phyloP scores from a whole-genome alignment of 2,329 filamentous ascomycete species.

The Alternaria triticimaculans region DNA sequence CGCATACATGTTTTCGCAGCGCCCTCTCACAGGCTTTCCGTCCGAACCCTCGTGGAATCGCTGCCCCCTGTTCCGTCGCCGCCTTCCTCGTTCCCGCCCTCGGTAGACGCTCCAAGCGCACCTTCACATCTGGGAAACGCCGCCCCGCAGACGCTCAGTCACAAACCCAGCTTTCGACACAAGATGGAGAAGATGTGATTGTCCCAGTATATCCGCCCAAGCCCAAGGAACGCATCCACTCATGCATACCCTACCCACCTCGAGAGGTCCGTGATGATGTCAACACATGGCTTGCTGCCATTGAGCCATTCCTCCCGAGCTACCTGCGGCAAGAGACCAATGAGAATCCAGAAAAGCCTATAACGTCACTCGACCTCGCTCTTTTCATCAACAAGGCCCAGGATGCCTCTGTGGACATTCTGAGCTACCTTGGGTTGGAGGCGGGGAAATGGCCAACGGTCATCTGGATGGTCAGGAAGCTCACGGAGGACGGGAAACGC shows the following conservation, averaged over 20 bases:
- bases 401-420: conserved; percentile 46
- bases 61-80: conserved; percentile 34
- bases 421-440: conserved; percentile 49
- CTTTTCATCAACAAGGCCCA: conserved; percentile 35
- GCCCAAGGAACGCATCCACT: conserved; percentile 8
- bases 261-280: conserved; percentile 31
- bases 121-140: conserved; percentile 34
- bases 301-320: conserved; percentile 48
- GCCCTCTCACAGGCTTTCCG: conserved; percentile 47
- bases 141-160: conserved; percentile 13
- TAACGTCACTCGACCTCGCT: conserved; percentile 38
- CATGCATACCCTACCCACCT: conserved; percentile 31
- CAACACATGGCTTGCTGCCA: conserved; percentile 41
- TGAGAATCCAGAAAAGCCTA: conserved; percentile 15
- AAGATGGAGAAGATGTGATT: neutral
- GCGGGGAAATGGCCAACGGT: conserved; percentile 53
- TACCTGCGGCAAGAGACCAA: conserved; percentile 33
- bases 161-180: neutral
- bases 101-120: conserved; percentile 27
- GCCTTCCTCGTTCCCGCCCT: conserved; percentile 46
- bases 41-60: conserved; percentile 25
- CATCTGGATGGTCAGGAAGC: conserved; percentile 55
- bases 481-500: conserved; percentile 44
- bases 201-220: conserved; percentile 15
- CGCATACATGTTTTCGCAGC: conserved; percentile 47